These are phyloP conservation scores for Candida silvatica DNA, from an alignment of 805 yeast species.

Conservation along the genomic window DNA sequence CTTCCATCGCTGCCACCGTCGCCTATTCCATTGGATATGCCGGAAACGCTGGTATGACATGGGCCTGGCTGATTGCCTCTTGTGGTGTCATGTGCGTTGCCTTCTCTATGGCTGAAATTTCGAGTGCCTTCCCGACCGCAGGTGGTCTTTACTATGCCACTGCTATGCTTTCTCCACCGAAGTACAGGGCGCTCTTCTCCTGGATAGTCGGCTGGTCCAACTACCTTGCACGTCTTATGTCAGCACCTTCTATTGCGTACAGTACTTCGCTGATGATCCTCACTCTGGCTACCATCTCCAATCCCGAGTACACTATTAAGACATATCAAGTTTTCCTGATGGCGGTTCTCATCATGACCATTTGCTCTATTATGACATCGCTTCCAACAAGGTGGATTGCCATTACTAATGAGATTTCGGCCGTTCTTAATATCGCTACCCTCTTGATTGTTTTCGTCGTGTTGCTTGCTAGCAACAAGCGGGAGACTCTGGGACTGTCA, in stretches of 20 bases:
- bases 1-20: conserved; percentile 59
- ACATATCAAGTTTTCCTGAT: conserved; percentile 44
- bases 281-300: conserved; percentile 36
- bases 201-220: conserved; percentile 61
- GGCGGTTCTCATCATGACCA: conserved; percentile 41
- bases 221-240: conserved; percentile 57
- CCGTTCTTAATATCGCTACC: conserved; percentile 39
- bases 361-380: conserved; percentile 39
- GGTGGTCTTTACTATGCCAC: conserved; percentile 68
- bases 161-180: conserved; percentile 50
- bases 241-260: conserved; percentile 52
- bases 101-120: conserved; percentile 54
- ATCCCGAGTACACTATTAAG: conserved; percentile 31
- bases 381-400: conserved; percentile 50
- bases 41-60: conserved; percentile 56
- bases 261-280: conserved; percentile 49
- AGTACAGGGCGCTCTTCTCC: conserved; percentile 42
- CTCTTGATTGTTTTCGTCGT: conserved; percentile 43
- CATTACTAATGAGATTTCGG: conserved; percentile 39
- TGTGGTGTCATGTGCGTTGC: conserved; percentile 50
- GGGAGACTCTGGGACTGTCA: conserved; percentile 28
- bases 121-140: conserved; percentile 58
- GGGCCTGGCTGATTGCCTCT: conserved; percentile 52
- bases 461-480: conserved; percentile 40
- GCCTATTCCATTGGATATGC: conserved; percentile 51